Conservation (phyloP, 441 rosid genomes). For the Aleurites moluccanus region DNA sequence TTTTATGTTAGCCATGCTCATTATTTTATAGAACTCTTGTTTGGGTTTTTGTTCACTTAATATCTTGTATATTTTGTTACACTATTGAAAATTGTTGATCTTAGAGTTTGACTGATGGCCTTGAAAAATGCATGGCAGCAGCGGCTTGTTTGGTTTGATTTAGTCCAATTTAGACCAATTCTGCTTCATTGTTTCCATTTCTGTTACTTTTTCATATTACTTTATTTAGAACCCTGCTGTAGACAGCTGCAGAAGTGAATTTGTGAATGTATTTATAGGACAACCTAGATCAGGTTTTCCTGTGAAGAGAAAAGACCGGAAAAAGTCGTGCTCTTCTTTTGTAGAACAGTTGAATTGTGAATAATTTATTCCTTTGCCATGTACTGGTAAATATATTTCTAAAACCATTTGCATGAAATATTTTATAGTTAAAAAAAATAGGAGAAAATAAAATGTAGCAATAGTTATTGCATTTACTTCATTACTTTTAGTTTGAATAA, state of each 20-base stretch:
- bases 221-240: neutral
- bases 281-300: neutral
- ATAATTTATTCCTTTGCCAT: neutral
- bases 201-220: too few species aligned
- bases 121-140: too few species aligned
- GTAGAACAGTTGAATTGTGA: too few species aligned
- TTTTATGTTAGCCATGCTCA: too few species aligned
- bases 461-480: neutral
- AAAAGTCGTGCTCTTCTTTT: neutral
- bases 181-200: too few species aligned
- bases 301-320: neutral
- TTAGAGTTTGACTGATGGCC: too few species aligned
- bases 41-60: too few species aligned
- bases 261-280: neutral
- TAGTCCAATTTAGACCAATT: too few species aligned
- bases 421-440: neutral
- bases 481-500: neutral
- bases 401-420: neutral
- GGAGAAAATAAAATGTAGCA: neutral
- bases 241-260: neutral
- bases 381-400: neutral
- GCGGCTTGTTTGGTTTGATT: too few species aligned
- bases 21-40: too few species aligned
- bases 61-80: too few species aligned
- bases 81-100: too few species aligned